A percentile compares a stretch with the other conserved stretches of the same genome.
Evolutionary conservation across 805 yeast species (phyloP).

Genomic region (Kodamaea leandrae): DNA sequence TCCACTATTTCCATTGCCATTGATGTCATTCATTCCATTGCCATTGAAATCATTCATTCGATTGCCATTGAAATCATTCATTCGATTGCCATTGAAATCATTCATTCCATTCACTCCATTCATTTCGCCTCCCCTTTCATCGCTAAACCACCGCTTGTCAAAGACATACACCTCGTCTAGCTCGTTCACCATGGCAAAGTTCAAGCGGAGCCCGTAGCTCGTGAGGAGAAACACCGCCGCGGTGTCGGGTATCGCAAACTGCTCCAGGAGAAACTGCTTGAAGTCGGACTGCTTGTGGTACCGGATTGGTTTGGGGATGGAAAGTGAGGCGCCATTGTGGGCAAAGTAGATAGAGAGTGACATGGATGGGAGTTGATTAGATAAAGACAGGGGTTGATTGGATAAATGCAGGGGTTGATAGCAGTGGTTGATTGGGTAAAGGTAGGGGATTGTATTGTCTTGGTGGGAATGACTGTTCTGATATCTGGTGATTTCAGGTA

Average conservation of each 20-base stretch:
- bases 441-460: too few species aligned
- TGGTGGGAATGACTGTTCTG: too few species aligned
- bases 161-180: conserved; percentile 56
- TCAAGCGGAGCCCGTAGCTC: conserved; percentile 63
- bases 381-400: too few species aligned
- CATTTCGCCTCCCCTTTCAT: too few species aligned
- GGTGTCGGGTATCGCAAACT: conserved; percentile 23
- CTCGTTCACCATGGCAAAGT: conserved; percentile 50
- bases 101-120: too few species aligned
- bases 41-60: too few species aligned
- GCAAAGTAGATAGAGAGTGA: conserved; percentile 33
- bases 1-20: not conserved
- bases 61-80: too few species aligned
- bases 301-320: conserved; percentile 41
- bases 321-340: conserved; percentile 34
- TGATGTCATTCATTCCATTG: too few species aligned
- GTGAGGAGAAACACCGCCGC: conserved; percentile 52
- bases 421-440: not conserved
- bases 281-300: conserved; percentile 34
- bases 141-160: conserved; percentile 48
- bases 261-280: conserved; percentile 28
- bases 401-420: too few species aligned
- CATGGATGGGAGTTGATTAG: not conserved
- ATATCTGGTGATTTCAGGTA: too few species aligned
- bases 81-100: too few species aligned